Conservation (phyloP, 1,139 yeast species). For the Blastobotrys proliferans region DNA sequence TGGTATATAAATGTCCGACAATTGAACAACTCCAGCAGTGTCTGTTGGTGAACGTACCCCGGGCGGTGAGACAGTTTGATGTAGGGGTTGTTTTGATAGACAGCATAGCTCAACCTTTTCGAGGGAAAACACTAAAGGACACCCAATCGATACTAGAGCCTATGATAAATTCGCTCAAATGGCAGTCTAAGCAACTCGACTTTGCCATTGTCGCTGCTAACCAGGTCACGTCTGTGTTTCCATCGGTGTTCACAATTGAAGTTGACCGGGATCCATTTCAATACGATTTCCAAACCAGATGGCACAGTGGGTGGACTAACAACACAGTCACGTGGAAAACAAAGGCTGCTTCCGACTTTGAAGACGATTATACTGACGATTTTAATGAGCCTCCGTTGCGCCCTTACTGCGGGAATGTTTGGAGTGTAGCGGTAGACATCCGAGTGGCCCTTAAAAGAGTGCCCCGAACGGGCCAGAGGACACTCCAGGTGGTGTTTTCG, state of each 20-base stretch:
- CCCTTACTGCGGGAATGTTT: conserved; percentile 44
- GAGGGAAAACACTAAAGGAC: conserved; percentile 47
- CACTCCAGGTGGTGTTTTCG: conserved; percentile 40
- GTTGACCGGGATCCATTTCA: conserved; percentile 22
- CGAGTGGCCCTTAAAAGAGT: conserved; percentile 39
- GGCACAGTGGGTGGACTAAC: conserved; percentile 71
- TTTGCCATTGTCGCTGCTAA: conserved; percentile 71
- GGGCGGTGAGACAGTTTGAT: conserved; percentile 39
- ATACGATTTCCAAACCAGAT: conserved; percentile 66
- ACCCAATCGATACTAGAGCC: conserved; percentile 4
- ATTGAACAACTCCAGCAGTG: conserved; percentile 74
- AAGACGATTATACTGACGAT: conserved; percentile 20
- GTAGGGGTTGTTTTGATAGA: conserved; percentile 64
- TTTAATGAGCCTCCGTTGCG: conserved; percentile 39
- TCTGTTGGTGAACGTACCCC: conserved; percentile 65
- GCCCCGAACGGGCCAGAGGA: conserved; percentile 28
- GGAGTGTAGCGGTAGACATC: conserved; percentile 42
- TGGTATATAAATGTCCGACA: conserved; percentile 60
- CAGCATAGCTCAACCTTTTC: conserved; percentile 79
- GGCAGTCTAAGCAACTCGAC: conserved; percentile 45
- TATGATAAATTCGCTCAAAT: conserved; percentile 34
- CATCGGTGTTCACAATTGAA: conserved; percentile 21
- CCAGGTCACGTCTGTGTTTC: conserved; percentile 63
- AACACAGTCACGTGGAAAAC: conserved; percentile 11
- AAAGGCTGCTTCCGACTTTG: conserved; percentile 12